Percentiles rank a stretch among this genome's conserved stretches.
These are phyloP conservation scores for Aphanocladium album DNA, from an alignment of 2,329 filamentous ascomycete species.

Conservation along the genomic window DNA sequence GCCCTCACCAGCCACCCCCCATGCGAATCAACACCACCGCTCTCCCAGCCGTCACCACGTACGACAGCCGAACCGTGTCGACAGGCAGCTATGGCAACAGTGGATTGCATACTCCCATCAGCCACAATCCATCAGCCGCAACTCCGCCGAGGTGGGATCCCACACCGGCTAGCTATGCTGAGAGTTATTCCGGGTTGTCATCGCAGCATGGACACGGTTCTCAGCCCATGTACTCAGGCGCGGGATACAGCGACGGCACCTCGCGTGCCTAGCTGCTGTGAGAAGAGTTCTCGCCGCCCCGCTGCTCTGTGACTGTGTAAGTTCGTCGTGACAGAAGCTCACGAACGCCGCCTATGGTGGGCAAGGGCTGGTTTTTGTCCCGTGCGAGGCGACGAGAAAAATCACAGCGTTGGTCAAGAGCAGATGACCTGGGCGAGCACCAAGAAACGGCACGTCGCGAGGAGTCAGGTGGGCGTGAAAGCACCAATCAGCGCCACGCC, in stretches of 20 bases:
- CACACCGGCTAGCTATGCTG: slow-evolving; percentile 32
- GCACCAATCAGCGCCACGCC: slow-evolving; percentile 6
- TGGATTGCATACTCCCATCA: slow-evolving; percentile 36
- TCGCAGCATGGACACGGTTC: slow-evolving; percentile 29
- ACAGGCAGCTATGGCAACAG: slow-evolving; percentile 34
- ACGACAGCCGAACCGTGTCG: slow-evolving; percentile 31
- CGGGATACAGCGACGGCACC: slow-evolving; percentile 38
- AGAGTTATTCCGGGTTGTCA: slow-evolving; percentile 34
- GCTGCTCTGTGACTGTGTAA: background rate
- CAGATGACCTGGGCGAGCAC: background rate
- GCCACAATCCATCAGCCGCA: slow-evolving; percentile 31
- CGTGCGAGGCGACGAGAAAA: background rate
- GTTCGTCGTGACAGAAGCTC: background rate
- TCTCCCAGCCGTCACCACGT: slow-evolving; percentile 35
- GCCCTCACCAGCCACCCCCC: slow-evolving; percentile 30
- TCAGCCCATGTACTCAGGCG: slow-evolving; percentile 36
- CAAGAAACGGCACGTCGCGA: background rate
- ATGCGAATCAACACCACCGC: slow-evolving; percentile 33
- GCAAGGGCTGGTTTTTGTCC: background rate
- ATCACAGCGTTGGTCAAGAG: background rate
- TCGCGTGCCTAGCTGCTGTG: slow-evolving; percentile 34
- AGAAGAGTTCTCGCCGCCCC: background rate
- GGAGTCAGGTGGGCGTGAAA: background rate
- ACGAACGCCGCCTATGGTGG: background rate
- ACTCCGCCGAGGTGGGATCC: slow-evolving; percentile 39